Base-by-base conservation (phyloP, 1,284 basidiomycete species). In the Papiliotrema laurentii region DNA sequence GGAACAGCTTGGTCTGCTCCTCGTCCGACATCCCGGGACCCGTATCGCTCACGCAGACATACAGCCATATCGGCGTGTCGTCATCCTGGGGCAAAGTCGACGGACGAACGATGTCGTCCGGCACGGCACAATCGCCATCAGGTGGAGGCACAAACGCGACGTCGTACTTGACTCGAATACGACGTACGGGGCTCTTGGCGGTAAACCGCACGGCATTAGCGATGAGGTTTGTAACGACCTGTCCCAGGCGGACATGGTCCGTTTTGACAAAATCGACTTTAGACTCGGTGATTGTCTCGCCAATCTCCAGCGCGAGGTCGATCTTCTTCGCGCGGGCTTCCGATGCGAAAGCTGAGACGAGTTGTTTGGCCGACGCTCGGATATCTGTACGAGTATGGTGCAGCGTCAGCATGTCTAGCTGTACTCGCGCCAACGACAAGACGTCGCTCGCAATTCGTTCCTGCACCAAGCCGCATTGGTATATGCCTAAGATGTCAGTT, bases 381-480 rank as follows among this genome's bases (percentile, higher is more conserved):
- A 75, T 43, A 42, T 73, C 62, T 43, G 65, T 72, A 38, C 71
- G 68, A 36, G 73, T 63, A 18, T 64, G 57, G 55, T 64, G 60
- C 3, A 72, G 34, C 21, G 34, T 53, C 27, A 69, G 56, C 62
- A 66, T 63, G 46, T 64, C 62, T n/a, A 75, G 64, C 50, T 76
- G 75, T 27, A 75, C 67, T 25, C 73, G 56, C 2, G 72, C 73
- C 5, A 75, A 54, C 0, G 73, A 73, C 4, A 75, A 60, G 4
- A 75, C 66, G 34, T 76, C 75, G 41, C 71, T 71, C 2, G 73
- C 73, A 28, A 76, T 75, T 9, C 74, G 66, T 46, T 74, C 72
- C 55, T 76, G 74, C 1, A 71, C 66, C 13, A 75, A 62, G 27
- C 74, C 73, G 48, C 73, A 73, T 49, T 67, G 64, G 45, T 66